A percentile compares a stretch with the other conserved stretches of the same genome.
Evolutionary conservation across 305 asterid genomes (phyloP).

Genomic region (Coffea humblotiana): DNA sequence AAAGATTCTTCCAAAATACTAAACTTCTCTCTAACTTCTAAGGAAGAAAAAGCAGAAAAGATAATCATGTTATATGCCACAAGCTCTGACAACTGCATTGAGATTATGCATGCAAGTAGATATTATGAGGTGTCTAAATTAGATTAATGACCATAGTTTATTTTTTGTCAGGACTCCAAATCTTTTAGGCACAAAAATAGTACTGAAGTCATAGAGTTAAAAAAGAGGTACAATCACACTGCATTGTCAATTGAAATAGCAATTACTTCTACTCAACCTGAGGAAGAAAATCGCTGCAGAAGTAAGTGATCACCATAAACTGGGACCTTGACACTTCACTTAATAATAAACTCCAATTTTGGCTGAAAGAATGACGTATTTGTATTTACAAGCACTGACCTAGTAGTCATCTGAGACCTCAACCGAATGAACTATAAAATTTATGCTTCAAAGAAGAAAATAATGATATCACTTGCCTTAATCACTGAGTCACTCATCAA

Average conservation of each 20-base stretch:
- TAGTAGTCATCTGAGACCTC: neutral
- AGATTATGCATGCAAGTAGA: neutral
- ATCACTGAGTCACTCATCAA: slow-evolving; percentile 86
- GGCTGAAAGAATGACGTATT: neutral
- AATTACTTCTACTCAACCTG: neutral
- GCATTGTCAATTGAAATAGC: neutral
- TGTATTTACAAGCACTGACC: neutral
- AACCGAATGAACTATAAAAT: neutral
- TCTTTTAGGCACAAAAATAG: neutral
- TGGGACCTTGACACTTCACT: neutral
- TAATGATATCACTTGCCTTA: slow-evolving; percentile 47
- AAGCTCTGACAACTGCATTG: neutral
- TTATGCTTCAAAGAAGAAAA: neutral
- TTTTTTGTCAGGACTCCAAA: neutral
- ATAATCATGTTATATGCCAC: neutral
- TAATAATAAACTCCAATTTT: neutral
- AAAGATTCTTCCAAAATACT: neutral
- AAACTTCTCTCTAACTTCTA: neutral
- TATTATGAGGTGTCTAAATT: neutral
- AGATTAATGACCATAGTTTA: too few species aligned
- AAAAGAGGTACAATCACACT: neutral
- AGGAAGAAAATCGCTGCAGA: neutral
- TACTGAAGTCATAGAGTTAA: neutral
- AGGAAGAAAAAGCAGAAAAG: neutral
- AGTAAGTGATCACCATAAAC: neutral